Conservation (phyloP, 83 land plant genomes). For the Diphasiastrum complanatum region DNA sequence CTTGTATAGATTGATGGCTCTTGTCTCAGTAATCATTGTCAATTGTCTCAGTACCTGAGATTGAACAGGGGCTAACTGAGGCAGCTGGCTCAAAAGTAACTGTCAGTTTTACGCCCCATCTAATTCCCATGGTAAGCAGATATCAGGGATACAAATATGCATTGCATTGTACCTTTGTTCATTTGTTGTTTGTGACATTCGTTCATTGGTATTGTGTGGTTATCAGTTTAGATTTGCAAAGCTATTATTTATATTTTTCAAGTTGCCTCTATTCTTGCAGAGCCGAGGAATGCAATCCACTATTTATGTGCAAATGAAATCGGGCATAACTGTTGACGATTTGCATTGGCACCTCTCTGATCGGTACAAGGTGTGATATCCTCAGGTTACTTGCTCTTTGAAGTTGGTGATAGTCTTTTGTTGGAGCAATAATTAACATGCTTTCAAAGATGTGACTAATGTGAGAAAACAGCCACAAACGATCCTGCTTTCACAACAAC, state of each 20-base stretch:
- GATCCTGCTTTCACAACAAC: too few relatives aligned
- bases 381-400: not conserved
- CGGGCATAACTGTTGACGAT: conserved; percentile 62
- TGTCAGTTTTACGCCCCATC: conserved; percentile 92
- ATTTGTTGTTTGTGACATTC: too few relatives aligned
- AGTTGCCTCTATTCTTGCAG: conserved; percentile 25
- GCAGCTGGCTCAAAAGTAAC: conserved; percentile 58
- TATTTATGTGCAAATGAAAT: conserved; percentile 78
- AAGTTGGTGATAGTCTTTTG: too few relatives aligned
- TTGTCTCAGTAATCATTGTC: not conserved
- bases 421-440: too few relatives aligned
- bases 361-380: conserved; percentile 47
- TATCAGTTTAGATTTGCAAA: too few relatives aligned
- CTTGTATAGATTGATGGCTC: not conserved
- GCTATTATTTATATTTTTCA: too few relatives aligned
- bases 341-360: conserved; percentile 42
- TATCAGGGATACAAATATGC: too few relatives aligned
- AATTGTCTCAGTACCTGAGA: conserved; percentile 69
- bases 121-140: conserved; percentile 96
- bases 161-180: too few relatives aligned
- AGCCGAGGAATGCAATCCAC: conserved; percentile 98
- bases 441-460: too few relatives aligned
- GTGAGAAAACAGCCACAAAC: too few relatives aligned
- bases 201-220: too few relatives aligned
- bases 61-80: conserved; percentile 86